Evolutionary conservation across 768 basidiomycete genomes (phyloP).

Genomic region (Cytidiella melzeri): DNA sequence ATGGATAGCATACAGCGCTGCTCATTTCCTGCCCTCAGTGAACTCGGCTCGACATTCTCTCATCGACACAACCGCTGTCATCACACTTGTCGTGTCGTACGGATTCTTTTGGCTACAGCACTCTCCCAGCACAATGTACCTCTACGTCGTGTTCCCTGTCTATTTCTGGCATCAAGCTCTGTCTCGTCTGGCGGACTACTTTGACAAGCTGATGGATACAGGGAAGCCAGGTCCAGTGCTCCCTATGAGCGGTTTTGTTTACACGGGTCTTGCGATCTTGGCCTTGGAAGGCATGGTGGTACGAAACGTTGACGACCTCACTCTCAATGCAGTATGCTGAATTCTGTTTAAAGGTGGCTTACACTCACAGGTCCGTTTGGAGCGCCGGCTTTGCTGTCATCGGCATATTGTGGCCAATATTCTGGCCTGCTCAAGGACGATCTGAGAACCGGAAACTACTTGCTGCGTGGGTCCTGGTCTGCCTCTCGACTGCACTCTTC

Average conservation of each 20-base stretch:
- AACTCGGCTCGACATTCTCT: constrained; percentile 17
- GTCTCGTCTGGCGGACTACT: not conserved
- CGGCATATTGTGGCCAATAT: constrained; percentile 51
- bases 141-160: constrained; percentile 69
- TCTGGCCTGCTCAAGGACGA: constrained; percentile 38
- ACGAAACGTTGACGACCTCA: not conserved
- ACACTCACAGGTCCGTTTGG: constrained; percentile 69
- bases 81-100: constrained; percentile 35
- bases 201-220: not conserved
- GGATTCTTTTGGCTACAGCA: constrained; percentile 52
- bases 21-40: constrained; percentile 46
- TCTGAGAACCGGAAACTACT: constrained; percentile 23
- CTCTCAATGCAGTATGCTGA: not conserved
- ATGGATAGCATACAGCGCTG: constrained; percentile 66
- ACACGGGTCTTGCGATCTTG: constrained; percentile 29
- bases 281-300: constrained; percentile 71
- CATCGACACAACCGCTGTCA: constrained; percentile 23
- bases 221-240: not conserved
- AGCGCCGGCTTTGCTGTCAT: constrained; percentile 55
- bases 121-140: constrained; percentile 66
- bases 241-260: constrained; percentile 16
- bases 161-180: constrained; percentile 68
- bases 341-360: constrained; percentile 45
- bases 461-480: constrained; percentile 42
- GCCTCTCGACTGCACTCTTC: constrained; percentile 55